These are phyloP conservation scores for Parachaetomium inaequale DNA, from an alignment of 495 filamentous ascomycete species.

Conservation along the genomic window DNA sequence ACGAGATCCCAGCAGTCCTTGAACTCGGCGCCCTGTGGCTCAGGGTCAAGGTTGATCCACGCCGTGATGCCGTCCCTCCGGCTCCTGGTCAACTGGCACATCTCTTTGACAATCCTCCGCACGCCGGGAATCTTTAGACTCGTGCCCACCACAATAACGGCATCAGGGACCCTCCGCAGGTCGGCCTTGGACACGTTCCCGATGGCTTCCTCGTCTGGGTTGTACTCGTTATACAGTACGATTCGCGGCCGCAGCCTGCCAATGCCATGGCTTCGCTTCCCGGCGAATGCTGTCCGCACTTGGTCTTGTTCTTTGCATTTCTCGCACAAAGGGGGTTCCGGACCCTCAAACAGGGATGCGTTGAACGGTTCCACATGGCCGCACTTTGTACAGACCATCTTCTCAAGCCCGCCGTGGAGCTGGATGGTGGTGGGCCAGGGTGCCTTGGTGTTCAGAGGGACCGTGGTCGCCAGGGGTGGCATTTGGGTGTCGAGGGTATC, in stretches of 20 bases:
- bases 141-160: conserved; percentile 90
- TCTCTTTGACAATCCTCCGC: conserved; percentile 79
- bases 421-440: conserved; percentile 93
- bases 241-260: conserved; percentile 88
- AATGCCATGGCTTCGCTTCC: conserved; percentile 90
- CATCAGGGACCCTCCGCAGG: conserved; percentile 78
- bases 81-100: conserved; percentile 75
- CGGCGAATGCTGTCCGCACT: conserved; percentile 69
- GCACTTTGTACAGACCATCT: conserved; percentile 96
- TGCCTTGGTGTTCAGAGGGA: conserved; percentile 68
- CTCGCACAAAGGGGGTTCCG: conserved; percentile 75
- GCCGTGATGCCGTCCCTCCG: conserved; percentile 85
- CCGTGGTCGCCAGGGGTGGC: conserved; percentile 68
- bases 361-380: conserved; percentile 71
- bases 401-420: conserved; percentile 87
- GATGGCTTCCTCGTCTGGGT: conserved; percentile 94
- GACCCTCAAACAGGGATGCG: conserved; percentile 74
- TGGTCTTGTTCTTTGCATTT: conserved; percentile 71
- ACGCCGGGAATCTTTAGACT: conserved; percentile 93
- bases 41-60: conserved; percentile 88
- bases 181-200: conserved; percentile 83
- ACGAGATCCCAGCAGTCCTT: conserved; percentile 90
- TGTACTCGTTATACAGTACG: conserved; percentile 95
- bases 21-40: conserved; percentile 76
- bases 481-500: conserved; percentile 89